A percentile compares a stretch with the other conserved stretches of the same genome.
Conservation (phyloP, 2,329 filamentous ascomycete species). For the Rhynchosporium secalis region DNA sequence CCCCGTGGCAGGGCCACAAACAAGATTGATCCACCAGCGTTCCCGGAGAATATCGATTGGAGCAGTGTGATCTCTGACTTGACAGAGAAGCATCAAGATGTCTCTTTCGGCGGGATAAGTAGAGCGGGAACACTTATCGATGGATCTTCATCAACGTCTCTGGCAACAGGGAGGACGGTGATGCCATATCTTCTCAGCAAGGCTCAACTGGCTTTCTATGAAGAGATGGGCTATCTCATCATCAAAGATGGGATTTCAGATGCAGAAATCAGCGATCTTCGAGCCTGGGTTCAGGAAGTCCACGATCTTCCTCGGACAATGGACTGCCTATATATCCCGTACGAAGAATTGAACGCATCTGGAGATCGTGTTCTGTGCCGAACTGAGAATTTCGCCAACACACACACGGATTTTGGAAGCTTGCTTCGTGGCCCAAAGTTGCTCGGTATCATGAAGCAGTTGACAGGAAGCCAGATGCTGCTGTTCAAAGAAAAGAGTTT, state of each 20-base stretch:
- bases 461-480: slow-evolving; percentile 40
- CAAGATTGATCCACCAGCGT: background rate
- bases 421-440: slow-evolving; percentile 37
- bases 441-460: slow-evolving; percentile 35
- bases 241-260: slow-evolving; percentile 33
- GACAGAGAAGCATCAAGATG: background rate
- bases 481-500: slow-evolving; percentile 42
- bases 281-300: slow-evolving; percentile 42
- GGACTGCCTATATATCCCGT: slow-evolving; percentile 38
- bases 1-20: background rate
- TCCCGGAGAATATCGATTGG: background rate
- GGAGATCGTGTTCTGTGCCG: slow-evolving; percentile 40
- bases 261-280: slow-evolving; percentile 28
- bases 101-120: background rate
- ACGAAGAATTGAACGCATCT: slow-evolving; percentile 40
- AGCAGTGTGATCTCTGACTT: background rate
- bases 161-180: background rate
- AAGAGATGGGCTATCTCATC: slow-evolving; percentile 39
- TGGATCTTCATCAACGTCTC: background rate
- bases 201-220: slow-evolving; percentile 26
- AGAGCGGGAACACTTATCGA: background rate
- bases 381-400: slow-evolving; percentile 41
- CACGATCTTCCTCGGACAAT: slow-evolving; percentile 40
- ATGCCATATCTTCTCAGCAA: background rate
- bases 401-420: slow-evolving; percentile 34